Evolutionary conservation across 805 yeast genomes (phyloP), one percentile per base, ranked within the genome.

Genomic region (Scheffersomyces coipomensis): DNA sequence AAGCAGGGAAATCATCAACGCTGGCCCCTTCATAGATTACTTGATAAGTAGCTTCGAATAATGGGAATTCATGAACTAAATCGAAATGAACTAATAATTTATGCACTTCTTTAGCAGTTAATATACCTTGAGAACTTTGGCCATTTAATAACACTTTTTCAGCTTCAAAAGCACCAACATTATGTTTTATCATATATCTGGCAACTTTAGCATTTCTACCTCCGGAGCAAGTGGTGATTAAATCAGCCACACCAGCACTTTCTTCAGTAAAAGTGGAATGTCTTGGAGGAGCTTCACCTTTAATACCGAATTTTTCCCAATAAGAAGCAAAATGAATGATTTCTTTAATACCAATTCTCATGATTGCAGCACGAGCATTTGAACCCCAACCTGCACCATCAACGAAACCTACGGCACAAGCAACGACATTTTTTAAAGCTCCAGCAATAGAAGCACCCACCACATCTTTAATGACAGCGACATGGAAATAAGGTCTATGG

Each of bases 341-440:
- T 71, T 93, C 99, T 56, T 84, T 77, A 49, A 93, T 70, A 34
- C 99, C 99, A 51, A 91, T 85, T 71, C 99, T 80, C 90, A 91
- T 95, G 55, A 93, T 83, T 32, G 98, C 99, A 40, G 98, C 85
- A 67, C 91, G 89, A 48, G 99, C 98, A 63, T 93, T 93, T 67
- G 89, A 96, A 64, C 99, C 99, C 99, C 99, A 93, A 47, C 95
- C 96, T 47, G 87, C 76, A 53, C 99, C 99, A 66, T 88, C 96
- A 46, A 91, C 98, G 60, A 93, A 87, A 40, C 99, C 99, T 45
- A 95, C 97, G 48, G 96, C 95, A 58, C 89, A 73, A 26, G 99
- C 99, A 46, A 91, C 91, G 38, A 93, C 87, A 68, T 93, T 93
- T 73, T 93, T 93, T 65, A 93, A 78, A 9, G 99, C 99, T 60